Base-by-base conservation (phyloP, 208 protist species). In the Leptomonas seymouri region DNA sequence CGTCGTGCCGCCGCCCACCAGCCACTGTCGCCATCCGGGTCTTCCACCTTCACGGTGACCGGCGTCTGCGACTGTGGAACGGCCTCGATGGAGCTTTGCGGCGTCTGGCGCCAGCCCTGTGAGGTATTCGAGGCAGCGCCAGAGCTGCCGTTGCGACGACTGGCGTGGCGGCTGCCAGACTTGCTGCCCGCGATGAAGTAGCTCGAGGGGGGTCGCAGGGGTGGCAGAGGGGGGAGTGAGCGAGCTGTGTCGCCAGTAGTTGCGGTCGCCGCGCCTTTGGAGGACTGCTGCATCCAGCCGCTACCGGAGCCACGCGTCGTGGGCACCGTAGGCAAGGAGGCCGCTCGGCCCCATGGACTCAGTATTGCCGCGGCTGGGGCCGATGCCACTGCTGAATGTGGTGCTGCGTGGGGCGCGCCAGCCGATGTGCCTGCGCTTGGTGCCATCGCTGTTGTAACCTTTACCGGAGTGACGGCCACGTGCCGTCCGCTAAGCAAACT, bases 1-100 rank as follows among this genome's bases (percentile, higher is more conserved):
- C 46, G 54, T 46, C 55, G 56, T 11, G 66, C 64, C 9, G 54
- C 49, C 6, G 64, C 49, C 67, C 77, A 82, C 76, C 75, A 80
- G 9, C 68, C 45, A 31, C 39, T 23, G 54, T 51, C 20, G 46
- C 34, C 60, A 1, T 67, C 34, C 21, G 55, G 20, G 46, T 45
- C 44, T 27, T 9, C 30, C n/a, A 63, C 46, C 18, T 12, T n/a
- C 41, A 34, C 53, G 8, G 70, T 21, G 23, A 46, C 44, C n/a
- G 46, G 34, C 25, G 53, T 41, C 23, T 42, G 34, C 31, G 53
- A 21, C 11, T 15, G 55, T 20, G 21, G 30, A 28, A 9, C 62
- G 3, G 14, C 60, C 50, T 7, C 51, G 41, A 9, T 3, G 16
- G 49, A 51, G 16, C 31, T 65, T 44, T 36, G 28, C 18, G 60